These are phyloP conservation scores for Leccinum truebloodii DNA, from an alignment of 768 basidiomycete species.

Conservation along the genomic window DNA sequence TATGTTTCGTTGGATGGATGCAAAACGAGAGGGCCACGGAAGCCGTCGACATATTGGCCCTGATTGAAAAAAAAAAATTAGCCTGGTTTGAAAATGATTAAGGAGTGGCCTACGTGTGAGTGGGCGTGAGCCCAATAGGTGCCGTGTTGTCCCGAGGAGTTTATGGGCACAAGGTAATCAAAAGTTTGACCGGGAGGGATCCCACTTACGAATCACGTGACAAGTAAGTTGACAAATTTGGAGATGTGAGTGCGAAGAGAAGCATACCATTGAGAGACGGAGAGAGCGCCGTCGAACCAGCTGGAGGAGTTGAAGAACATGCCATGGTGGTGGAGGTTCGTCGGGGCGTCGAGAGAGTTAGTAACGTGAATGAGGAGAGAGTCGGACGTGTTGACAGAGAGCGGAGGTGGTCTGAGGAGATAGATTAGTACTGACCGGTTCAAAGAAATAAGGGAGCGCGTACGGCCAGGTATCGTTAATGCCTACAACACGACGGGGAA, in stretches of 20 bases:
- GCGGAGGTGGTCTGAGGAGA: constrained; percentile 71
- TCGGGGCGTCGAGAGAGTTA: constrained; percentile 66
- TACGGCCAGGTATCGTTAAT: constrained; percentile 95
- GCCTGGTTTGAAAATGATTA: background rate
- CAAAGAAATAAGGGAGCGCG: constrained; percentile 32
- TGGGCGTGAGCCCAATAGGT: constrained; percentile 85
- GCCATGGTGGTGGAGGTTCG: constrained; percentile 89
- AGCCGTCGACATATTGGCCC: constrained; percentile 92
- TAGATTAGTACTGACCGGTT: background rate
- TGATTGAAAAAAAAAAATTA: constrained; percentile 24
- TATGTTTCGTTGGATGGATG: constrained; percentile 67
- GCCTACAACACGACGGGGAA: constrained; percentile 75
- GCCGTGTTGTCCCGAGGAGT: constrained; percentile 70
- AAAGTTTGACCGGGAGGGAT: constrained; percentile 73
- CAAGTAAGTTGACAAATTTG: background rate
- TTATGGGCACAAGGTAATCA: constrained; percentile 73
- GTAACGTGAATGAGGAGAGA: constrained; percentile 73
- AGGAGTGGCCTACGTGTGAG: constrained; percentile 36
- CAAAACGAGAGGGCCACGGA: constrained; percentile 84
- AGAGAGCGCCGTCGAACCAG: constrained; percentile 89
- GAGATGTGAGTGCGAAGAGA: rapidly evolving
- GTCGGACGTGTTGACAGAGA: constrained; percentile 72
- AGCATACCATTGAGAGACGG: constrained; percentile 77
- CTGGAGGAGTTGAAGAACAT: constrained; percentile 89
- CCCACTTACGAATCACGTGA: constrained; percentile 45